Evolutionary conservation across 2,329 filamentous ascomycete species (phyloP), one percentile per base, ranked within the genome.

Genomic region (Coniochaeta sp.): DNA sequence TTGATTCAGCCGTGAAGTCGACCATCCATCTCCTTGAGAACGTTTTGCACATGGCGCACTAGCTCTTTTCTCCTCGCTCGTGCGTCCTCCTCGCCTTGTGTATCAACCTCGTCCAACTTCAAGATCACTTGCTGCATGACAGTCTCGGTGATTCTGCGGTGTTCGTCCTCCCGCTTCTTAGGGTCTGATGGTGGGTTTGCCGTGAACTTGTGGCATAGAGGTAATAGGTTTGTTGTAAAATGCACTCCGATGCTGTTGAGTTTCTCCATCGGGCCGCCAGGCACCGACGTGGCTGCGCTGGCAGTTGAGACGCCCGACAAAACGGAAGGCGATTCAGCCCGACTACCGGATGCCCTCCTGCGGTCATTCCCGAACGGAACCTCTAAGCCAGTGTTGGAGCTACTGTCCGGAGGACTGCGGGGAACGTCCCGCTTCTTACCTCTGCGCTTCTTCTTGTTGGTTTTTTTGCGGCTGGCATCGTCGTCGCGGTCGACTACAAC

Each of bases 21-120:
- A 9, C 79, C 77, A 69, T 95, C 90, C 61, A 93, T 70, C 31
- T 79, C 77, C 68, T 81, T 86, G 65, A 95, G 72, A 50, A 89
- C 76, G 12, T 77, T 81, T 71, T 93, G 89, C 3, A 89, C 86
- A 64, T 88, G 81, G 67, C 79, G 84, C n/a, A 93, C 88, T 58
- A 93, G 73, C 61, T 87, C 88, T 76, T 89, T 93, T 68, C 90
- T 78, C 70, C 78, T 83, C 14, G 79, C 74, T 63, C 89, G 80
- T 28, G 89, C 85, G 14, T 87, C 85, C 11, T 77, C 71, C 64
- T 90, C 84, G 6, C 89, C 89, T 56, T 88, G 87, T 0, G 87
- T 87, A 66, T 93, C 89, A 2, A 93, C 84, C 24, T 82, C 86
- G 70, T 95, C 90, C 43, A 91, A 73, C 75, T 93, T 93, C 64